These are phyloP conservation scores for Fusarium sp. DNA, from an alignment of 2,329 filamentous ascomycete species.

Conservation along the genomic window DNA sequence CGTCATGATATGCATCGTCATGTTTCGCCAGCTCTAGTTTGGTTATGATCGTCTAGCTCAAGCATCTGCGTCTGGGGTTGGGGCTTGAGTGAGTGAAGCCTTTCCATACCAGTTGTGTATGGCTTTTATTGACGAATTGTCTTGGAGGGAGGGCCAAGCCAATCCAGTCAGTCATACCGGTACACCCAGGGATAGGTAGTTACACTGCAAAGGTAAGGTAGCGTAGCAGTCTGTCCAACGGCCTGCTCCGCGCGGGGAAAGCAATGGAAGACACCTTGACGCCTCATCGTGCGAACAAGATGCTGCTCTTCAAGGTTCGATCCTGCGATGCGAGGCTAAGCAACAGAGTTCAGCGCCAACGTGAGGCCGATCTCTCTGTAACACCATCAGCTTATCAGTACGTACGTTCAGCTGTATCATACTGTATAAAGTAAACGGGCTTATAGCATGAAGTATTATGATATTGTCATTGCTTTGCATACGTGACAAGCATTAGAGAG, in stretches of 20 bases:
- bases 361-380: conserved; percentile 17
- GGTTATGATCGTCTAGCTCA: conserved; percentile 32
- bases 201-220: background rate
- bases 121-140: background rate
- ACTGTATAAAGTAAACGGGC: background rate
- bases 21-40: conserved; percentile 35
- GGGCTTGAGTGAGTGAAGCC: background rate
- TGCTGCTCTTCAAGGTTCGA: conserved; percentile 30
- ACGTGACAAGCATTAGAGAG: background rate
- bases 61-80: conserved; percentile 14
- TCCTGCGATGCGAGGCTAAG: conserved; percentile 25
- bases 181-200: background rate
- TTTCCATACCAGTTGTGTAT: conserved; percentile 6
- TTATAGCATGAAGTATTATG: background rate
- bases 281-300: conserved; percentile 15
- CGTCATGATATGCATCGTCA: conserved; percentile 37
- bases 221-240: conserved; percentile 12
- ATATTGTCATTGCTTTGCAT: conserved; percentile 2
- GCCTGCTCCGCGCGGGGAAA: conserved; percentile 25
- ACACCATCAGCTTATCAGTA: conserved; percentile 6
- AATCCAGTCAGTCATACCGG: background rate
- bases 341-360: conserved; percentile 38
- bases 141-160: conserved; percentile 9
- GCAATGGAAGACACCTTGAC: conserved; percentile 9
- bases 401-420: background rate